Evolutionary conservation across 1,284 basidiomycete species (phyloP).

Genomic region (Moesziomyces globuligerus): DNA sequence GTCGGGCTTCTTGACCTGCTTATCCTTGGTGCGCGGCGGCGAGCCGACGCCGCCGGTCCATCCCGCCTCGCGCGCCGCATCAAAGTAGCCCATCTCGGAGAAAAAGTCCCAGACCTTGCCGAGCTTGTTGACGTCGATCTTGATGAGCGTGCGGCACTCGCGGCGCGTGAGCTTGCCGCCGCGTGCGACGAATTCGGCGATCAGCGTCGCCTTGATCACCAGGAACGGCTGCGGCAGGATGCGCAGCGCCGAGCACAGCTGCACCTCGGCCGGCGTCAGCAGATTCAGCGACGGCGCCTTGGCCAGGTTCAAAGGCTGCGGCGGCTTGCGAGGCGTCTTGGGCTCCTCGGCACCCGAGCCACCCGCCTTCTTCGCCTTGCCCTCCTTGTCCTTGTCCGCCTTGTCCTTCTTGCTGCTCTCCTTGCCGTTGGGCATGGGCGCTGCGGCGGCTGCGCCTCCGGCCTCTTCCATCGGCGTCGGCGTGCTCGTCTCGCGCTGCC

Average conservation of each 20-base stretch:
- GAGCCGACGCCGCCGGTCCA: constrained; percentile 47
- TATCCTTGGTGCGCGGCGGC: constrained; percentile 40
- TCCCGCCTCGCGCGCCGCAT: constrained; percentile 42
- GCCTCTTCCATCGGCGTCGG: constrained; percentile 40
- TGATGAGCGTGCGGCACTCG: constrained; percentile 57
- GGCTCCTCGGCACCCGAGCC: constrained; percentile 42
- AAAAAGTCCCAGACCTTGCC: constrained; percentile 65
- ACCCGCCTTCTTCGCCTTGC: constrained; percentile 17
- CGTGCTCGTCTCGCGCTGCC: constrained; percentile 54
- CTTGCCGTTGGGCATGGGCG: constrained; percentile 17
- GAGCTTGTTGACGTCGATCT: constrained; percentile 63
- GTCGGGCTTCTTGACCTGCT: constrained; percentile 36
- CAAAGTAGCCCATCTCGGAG: constrained; percentile 62
- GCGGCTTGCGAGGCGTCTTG: constrained; percentile 50
- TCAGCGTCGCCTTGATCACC: constrained; percentile 63
- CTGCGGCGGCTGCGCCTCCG: constrained; percentile 10
- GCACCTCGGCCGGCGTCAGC: constrained; percentile 58
- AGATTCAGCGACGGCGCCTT: constrained; percentile 59
- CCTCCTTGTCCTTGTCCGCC: constrained; percentile 15
- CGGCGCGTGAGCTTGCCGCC: constrained; percentile 58
- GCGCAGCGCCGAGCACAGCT: constrained; percentile 60
- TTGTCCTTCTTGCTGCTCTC: constrained; percentile 35
- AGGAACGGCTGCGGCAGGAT: constrained; percentile 64
- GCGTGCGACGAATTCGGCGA: constrained; percentile 54
- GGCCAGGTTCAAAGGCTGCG: constrained; percentile 60